Percentiles rank a stretch among this genome's conserved stretches.
Conservation (phyloP, 2,329 filamentous ascomycete genomes). For the Volutella citrinella region DNA sequence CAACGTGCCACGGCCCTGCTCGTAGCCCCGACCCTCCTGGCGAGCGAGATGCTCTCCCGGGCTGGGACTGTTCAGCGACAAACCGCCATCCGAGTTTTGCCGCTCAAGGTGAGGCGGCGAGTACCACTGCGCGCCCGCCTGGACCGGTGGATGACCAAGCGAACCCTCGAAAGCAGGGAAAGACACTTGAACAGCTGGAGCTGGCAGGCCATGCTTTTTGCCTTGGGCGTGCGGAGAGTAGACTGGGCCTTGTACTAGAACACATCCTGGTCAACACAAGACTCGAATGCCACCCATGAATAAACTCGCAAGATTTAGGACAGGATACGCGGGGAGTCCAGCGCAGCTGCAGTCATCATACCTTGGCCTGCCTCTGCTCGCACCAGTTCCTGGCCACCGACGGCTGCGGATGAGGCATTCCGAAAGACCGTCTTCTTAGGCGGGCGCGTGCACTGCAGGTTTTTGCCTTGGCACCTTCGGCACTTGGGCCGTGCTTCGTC, state of each 20-base stretch:
- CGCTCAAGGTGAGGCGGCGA: too few relatives aligned
- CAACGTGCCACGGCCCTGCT: too few relatives aligned
- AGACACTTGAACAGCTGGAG: too few relatives aligned
- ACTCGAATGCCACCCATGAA: background rate
- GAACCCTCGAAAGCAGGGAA: too few relatives aligned
- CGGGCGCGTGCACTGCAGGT: conserved; percentile 32
- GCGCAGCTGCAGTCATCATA: background rate
- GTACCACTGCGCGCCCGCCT: too few relatives aligned
- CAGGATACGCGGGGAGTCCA: background rate
- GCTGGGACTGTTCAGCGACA: too few relatives aligned
- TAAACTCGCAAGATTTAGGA: background rate
- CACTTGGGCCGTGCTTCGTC: conserved; percentile 38
- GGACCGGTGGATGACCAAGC: too few relatives aligned
- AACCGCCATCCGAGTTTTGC: background rate
- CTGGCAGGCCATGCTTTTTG: too few relatives aligned
- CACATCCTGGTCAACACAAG: background rate
- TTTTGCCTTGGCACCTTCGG: conserved; percentile 31
- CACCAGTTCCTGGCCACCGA: conserved; percentile 36
- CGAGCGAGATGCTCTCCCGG: too few relatives aligned
- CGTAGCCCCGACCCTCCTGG: too few relatives aligned
- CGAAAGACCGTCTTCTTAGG: conserved; percentile 35
- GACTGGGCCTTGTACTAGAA: too few relatives aligned
- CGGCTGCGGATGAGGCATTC: conserved; percentile 30
- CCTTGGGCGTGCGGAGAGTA: too few relatives aligned
- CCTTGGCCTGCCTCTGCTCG: conserved; percentile 21